These are phyloP conservation scores for Marasmius sp. DNA, from an alignment of 1,284 basidiomycete genomes.

Conservation along the genomic window DNA sequence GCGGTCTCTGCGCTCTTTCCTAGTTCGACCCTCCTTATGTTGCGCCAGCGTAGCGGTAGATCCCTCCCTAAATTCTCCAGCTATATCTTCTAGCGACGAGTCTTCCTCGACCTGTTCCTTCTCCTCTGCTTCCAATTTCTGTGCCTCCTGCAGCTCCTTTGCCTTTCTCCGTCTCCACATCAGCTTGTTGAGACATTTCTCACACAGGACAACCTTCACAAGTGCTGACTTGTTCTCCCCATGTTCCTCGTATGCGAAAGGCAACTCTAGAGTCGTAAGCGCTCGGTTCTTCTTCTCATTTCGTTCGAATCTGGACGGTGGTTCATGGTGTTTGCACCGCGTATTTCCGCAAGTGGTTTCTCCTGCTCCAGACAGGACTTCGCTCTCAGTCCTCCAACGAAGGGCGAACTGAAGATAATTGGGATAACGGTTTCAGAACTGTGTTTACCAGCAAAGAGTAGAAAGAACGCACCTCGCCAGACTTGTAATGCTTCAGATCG, in stretches of 20 bases:
- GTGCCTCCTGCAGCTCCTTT: constrained; percentile 33
- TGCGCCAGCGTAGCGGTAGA: not conserved
- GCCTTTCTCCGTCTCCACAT: constrained; percentile 81
- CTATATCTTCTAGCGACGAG: not conserved
- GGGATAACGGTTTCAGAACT: not conserved
- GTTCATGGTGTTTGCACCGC: constrained; percentile 70
- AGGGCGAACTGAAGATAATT: constrained; percentile 59
- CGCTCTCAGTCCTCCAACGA: constrained; percentile 88
- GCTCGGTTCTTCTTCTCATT: constrained; percentile 27
- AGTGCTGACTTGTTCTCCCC: constrained; percentile 76
- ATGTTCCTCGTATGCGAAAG: constrained; percentile 84
- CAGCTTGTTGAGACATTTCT: constrained; percentile 76
- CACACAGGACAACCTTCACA: constrained; percentile 87
- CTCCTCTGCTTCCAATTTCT: constrained; percentile 10
- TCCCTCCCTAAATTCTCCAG: not conserved
- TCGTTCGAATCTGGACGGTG: constrained; percentile 21
- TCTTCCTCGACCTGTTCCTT: not conserved
- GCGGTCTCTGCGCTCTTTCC: not conserved
- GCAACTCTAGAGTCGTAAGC: constrained; percentile 77
- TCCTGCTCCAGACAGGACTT: constrained; percentile 82
- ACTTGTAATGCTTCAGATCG: constrained; percentile 93
- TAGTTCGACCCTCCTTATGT: not conserved
- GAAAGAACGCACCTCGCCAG: constrained; percentile 66
- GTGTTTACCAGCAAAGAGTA: not conserved
- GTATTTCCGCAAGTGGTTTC: constrained; percentile 87